A percentile compares a stretch with the other conserved stretches of the same genome.
Conservation (phyloP, 768 basidiomycete species). For the Hericium rajendrae region DNA sequence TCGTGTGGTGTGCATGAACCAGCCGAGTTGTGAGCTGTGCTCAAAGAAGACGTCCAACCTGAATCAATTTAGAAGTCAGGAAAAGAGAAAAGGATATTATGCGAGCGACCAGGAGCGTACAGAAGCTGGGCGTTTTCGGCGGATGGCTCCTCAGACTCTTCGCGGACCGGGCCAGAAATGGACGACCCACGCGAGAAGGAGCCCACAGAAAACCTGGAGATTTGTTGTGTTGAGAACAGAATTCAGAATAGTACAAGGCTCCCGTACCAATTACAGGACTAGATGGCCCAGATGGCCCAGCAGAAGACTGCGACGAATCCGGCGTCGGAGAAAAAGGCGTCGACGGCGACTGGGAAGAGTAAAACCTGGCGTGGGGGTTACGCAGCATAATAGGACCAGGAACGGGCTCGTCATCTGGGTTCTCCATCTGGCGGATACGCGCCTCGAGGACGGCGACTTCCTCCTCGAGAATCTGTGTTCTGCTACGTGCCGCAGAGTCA, state of each 20-base stretch:
- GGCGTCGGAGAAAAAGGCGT: not conserved
- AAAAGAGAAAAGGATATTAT: not conserved
- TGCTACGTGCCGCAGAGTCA: constrained; percentile 48
- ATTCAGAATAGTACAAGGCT: no score
- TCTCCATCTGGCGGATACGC: constrained; percentile 27
- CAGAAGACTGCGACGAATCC: no score
- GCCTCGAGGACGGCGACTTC: constrained; percentile 44
- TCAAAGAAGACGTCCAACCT: constrained; percentile 54
- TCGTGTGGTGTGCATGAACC: constrained; percentile 49
- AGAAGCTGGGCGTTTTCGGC: constrained; percentile 6
- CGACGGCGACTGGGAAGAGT: not conserved
- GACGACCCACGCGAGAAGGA: no score
- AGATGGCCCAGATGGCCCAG: no score
- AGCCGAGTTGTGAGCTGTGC: constrained; percentile 49
- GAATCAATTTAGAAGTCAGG: not conserved
- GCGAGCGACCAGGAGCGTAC: constrained; percentile 1
- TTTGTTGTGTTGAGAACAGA: no score
- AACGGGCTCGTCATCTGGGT: constrained; percentile 3
- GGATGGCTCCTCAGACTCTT: constrained; percentile 6
- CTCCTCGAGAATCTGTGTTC: constrained; percentile 51
- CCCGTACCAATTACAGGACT: no score
- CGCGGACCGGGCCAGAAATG: no score
- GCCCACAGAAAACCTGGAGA: no score
- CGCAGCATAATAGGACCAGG: constrained; percentile 9
- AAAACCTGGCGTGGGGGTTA: constrained; percentile 10